phyloP scores from a whole-genome alignment of 768 basidiomycete genomes.

The Gloeopeniophorella convolvens region DNA sequence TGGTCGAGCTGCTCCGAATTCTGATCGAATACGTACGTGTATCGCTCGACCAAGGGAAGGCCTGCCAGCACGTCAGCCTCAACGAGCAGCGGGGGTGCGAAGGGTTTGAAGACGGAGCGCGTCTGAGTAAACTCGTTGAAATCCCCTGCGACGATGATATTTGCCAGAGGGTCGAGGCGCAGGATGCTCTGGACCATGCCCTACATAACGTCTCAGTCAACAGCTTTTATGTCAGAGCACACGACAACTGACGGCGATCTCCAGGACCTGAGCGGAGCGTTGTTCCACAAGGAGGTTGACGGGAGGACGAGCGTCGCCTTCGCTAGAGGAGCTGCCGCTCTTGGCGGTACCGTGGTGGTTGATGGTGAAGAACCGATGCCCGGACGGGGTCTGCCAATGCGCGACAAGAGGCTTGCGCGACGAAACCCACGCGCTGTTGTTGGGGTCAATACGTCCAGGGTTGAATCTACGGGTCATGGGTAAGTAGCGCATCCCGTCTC shows the following conservation, averaged over 20 bases:
- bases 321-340: slow-evolving; percentile 45
- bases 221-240: neutral
- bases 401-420: slow-evolving; percentile 58
- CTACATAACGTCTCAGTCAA: too few relatives aligned
- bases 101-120: slow-evolving; percentile 42
- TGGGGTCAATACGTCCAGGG: slow-evolving; percentile 57
- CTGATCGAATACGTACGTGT: slow-evolving; percentile 57
- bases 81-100: slow-evolving; percentile 34
- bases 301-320: slow-evolving; percentile 53
- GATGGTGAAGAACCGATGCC: slow-evolving; percentile 46
- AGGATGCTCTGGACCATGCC: slow-evolving; percentile 44
- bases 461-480: slow-evolving; percentile 38
- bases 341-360: slow-evolving; percentile 58
- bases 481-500: too few relatives aligned
- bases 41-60: slow-evolving; percentile 44
- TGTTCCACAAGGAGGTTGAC: slow-evolving; percentile 45
- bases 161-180: slow-evolving; percentile 36
- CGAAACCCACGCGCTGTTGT: slow-evolving; percentile 45
- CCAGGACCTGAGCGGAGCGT: slow-evolving; percentile 44
- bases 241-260: slow-evolving; percentile 39
- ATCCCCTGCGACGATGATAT: slow-evolving; percentile 51
- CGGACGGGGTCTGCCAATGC: slow-evolving; percentile 42
- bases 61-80: slow-evolving; percentile 48
- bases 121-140: slow-evolving; percentile 57
- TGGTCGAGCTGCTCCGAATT: slow-evolving; percentile 57